A percentile compares a stretch with the other conserved stretches of the same genome.
phyloP scores from a whole-genome alignment of 495 filamentous ascomycete genomes.

The Opeltia flavorubescens region DNA sequence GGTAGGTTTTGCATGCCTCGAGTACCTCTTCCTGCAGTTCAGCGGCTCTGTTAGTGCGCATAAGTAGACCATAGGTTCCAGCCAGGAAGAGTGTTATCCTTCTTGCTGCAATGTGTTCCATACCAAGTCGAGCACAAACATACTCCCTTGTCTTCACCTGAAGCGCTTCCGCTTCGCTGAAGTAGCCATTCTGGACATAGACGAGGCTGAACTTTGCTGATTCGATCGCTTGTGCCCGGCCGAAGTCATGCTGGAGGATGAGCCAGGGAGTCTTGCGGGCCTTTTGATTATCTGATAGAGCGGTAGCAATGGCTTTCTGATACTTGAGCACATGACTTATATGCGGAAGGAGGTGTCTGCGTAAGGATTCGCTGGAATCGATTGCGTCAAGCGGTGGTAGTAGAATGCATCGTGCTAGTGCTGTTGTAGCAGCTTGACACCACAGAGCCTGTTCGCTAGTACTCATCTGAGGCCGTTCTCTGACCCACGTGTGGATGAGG shows the following conservation, averaged over 20 bases:
- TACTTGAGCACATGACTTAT: background rate
- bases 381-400: constrained; percentile 17
- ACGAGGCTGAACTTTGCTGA: constrained; percentile 24
- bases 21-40: constrained; percentile 13
- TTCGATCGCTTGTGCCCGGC: constrained; percentile 9
- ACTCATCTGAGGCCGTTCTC: constrained; percentile 22
- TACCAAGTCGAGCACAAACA: constrained; percentile 8
- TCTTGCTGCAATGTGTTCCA: constrained; percentile 9
- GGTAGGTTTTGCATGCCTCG: constrained; percentile 11
- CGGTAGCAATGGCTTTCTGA: background rate
- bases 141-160: constrained; percentile 15
- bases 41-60: constrained; percentile 10
- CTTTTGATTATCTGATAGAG: constrained; percentile 5
- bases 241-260: background rate
- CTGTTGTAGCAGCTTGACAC: constrained; percentile 20
- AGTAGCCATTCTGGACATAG: constrained; percentile 20
- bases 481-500: constrained; percentile 25
- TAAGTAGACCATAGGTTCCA: constrained; percentile 13
- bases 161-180: constrained; percentile 16
- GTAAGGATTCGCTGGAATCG: constrained; percentile 7
- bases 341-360: constrained; percentile 11
- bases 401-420: constrained; percentile 17
- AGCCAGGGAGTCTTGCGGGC: constrained; percentile 8
- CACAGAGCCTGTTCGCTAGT: constrained; percentile 24
- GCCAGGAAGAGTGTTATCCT: constrained; percentile 13